Evolutionary conservation across 2,329 filamentous ascomycete species (phyloP).

Genomic region (Huntiella savannae): DNA sequence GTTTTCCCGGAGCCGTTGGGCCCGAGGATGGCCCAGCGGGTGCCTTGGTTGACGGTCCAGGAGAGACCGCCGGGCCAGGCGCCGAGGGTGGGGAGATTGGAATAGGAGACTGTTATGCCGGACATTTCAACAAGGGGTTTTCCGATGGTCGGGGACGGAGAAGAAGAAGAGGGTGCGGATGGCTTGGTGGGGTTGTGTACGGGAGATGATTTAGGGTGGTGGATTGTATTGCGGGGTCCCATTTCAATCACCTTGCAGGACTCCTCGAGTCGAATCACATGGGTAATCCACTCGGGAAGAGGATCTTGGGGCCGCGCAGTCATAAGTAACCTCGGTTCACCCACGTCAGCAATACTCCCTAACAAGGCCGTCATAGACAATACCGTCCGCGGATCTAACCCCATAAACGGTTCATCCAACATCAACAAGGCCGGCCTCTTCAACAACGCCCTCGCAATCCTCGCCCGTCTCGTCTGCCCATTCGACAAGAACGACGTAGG

Average conservation of each 20-base stretch:
- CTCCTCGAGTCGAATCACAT: slow-evolving; percentile 53
- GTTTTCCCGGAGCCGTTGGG: slow-evolving; percentile 94
- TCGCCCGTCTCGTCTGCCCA: slow-evolving; percentile 70
- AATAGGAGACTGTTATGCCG: slow-evolving; percentile 66
- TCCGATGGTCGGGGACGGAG: slow-evolving; percentile 56
- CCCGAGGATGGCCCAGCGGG: slow-evolving; percentile 84
- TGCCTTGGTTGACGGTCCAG: slow-evolving; percentile 67
- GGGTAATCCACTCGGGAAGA: slow-evolving; percentile 78
- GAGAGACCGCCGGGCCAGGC: slow-evolving; percentile 61
- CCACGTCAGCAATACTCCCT: slow-evolving; percentile 43
- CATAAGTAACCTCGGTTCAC: slow-evolving; percentile 54
- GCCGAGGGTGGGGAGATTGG: slow-evolving; percentile 57
- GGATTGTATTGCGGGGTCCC: slow-evolving; percentile 44
- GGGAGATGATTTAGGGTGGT: slow-evolving; percentile 29
- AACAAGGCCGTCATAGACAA: slow-evolving; percentile 53
- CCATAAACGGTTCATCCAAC: slow-evolving; percentile 91
- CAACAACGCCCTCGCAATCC: slow-evolving; percentile 74
- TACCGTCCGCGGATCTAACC: slow-evolving; percentile 70
- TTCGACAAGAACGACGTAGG: slow-evolving; percentile 85
- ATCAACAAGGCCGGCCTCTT: slow-evolving; percentile 62
- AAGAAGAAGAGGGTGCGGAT: slow-evolving; percentile 24
- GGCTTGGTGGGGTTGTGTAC: slow-evolving; percentile 24
- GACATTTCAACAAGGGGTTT: slow-evolving; percentile 73
- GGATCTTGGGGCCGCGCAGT: slow-evolving; percentile 70
- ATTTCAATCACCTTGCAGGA: slow-evolving; percentile 45